Conservation (phyloP, 805 yeast genomes). For the Clavispora vitiphila region DNA sequence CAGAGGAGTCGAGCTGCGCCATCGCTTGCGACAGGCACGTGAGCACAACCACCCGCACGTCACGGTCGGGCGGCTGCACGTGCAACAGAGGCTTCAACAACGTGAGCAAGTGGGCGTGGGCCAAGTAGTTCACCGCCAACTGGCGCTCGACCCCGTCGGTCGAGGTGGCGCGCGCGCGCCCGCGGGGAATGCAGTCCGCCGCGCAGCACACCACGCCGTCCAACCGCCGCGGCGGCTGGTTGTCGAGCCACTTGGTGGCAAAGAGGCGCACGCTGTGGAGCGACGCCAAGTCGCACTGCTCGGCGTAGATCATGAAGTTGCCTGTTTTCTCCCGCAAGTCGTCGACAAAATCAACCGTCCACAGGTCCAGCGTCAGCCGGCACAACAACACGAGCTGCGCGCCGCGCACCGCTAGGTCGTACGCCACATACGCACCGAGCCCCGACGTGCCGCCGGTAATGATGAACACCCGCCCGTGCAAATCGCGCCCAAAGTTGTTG, state of each 20-base stretch:
- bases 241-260: constrained; percentile 93
- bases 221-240: constrained; percentile 80
- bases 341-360: constrained; percentile 76
- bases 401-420: constrained; percentile 72
- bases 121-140: constrained; percentile 74
- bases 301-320: constrained; percentile 83
- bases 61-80: constrained; percentile 92
- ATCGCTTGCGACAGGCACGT: constrained; percentile 74
- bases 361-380: constrained; percentile 55
- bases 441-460: constrained; percentile 96
- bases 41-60: constrained; percentile 75
- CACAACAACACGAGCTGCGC: constrained; percentile 81
- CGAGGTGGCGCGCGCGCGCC: constrained; percentile 58
- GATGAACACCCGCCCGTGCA: constrained; percentile 83
- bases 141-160: constrained; percentile 85
- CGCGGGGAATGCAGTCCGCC: constrained; percentile 71
- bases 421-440: constrained; percentile 70
- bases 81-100: constrained; percentile 78
- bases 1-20: constrained; percentile 63
- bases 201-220: constrained; percentile 91
- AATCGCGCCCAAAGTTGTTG: constrained; percentile 88
- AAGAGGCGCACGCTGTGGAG: constrained; percentile 76
- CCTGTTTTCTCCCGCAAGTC: constrained; percentile 67
- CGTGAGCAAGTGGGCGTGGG: constrained; percentile 76
- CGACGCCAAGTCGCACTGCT: constrained; percentile 74